Evolutionary conservation across 1,139 yeast genomes (phyloP).

Genomic region (Geotrichum restrictum): DNA sequence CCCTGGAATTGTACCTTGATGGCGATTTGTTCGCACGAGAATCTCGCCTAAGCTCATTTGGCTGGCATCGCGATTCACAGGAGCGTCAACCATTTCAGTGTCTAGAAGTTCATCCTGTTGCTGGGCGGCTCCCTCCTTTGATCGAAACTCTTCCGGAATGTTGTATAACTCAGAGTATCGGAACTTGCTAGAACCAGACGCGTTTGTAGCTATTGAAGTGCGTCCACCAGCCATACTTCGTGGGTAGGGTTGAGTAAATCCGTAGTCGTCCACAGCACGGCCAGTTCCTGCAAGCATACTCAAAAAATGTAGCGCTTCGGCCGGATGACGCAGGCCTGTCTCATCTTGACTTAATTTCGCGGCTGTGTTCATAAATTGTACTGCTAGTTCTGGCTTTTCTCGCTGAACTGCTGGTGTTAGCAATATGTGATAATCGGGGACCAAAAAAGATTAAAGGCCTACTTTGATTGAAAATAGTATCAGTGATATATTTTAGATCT

Average conservation of each 20-base stretch:
- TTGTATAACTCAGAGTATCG: constrained; percentile 15
- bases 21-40: constrained; percentile 11
- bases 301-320: constrained; percentile 17
- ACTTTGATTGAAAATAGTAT: constrained; percentile 10
- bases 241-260: constrained; percentile 4
- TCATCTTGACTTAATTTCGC: constrained; percentile 13
- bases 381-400: constrained; percentile 21
- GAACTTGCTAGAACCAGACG: neutral
- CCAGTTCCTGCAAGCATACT: constrained; percentile 15
- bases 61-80: constrained; percentile 7
- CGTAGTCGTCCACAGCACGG: neutral
- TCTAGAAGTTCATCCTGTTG: neutral
- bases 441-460: neutral
- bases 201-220: neutral
- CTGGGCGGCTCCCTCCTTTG: neutral
- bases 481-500: constrained; percentile 13
- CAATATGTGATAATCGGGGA: neutral
- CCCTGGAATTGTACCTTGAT: constrained; percentile 15
- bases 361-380: constrained; percentile 18
- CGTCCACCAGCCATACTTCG: neutral
- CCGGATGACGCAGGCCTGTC: constrained; percentile 17
- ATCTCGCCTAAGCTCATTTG: constrained; percentile 19
- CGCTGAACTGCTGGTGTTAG: constrained; percentile 12
- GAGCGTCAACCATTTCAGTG: constrained; percentile 1
- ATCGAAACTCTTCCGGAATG: constrained; percentile 14